Percentiles rank a stretch among this genome's conserved stretches.
These are phyloP conservation scores for Silene uniflora DNA, from an alignment of 148 eudicot species.

Conservation along the genomic window DNA sequence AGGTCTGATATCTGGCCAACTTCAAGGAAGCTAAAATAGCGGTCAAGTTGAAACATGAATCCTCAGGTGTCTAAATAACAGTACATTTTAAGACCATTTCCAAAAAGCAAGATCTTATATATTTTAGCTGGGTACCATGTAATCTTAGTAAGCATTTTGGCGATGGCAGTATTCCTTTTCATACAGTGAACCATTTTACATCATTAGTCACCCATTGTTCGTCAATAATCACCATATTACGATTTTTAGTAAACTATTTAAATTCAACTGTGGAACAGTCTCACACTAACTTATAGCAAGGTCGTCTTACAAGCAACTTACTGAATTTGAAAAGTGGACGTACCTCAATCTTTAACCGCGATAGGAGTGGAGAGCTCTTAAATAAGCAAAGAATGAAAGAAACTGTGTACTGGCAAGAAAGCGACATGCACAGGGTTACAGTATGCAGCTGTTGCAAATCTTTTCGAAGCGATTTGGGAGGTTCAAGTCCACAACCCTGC, in stretches of 20 bases:
- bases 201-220: neutral
- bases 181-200: neutral
- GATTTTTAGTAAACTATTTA: too few species aligned
- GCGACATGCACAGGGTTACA: neutral
- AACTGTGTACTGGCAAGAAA: neutral
- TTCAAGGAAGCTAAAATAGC: neutral
- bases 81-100: neutral
- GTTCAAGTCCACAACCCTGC: conserved; percentile 8
- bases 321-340: neutral
- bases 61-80: neutral
- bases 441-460: neutral
- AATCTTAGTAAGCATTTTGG: neutral
- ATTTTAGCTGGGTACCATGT: too few species aligned
- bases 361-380: conserved; percentile 8
- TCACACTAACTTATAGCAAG: too few species aligned
- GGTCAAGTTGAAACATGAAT: neutral
- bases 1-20: neutral
- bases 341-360: conserved; percentile 5
- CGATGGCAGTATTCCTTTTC: neutral
- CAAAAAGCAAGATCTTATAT: too few species aligned
- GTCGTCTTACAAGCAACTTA: neutral
- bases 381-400: conserved; percentile 9
- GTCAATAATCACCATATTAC: too few species aligned
- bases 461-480: conserved; percentile 2
- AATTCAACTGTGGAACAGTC: too few species aligned